phyloP scores from a whole-genome alignment of 2,329 filamentous ascomycete species.

The Aureobasidium sp. region DNA sequence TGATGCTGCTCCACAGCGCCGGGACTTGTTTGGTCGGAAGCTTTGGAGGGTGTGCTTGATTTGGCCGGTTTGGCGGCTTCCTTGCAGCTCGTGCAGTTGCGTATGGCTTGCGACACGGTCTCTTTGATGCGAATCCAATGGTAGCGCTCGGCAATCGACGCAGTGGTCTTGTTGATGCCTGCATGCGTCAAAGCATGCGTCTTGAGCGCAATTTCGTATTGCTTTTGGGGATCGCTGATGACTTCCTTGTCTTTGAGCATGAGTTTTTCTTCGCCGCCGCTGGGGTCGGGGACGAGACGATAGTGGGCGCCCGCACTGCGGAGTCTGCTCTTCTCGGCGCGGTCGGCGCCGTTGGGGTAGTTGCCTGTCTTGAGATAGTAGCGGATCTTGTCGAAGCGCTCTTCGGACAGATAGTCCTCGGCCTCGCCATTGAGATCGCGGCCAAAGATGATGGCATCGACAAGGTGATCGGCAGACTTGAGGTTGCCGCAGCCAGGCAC shows the following conservation, averaged over 20 bases:
- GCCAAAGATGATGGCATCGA: constrained; percentile 54
- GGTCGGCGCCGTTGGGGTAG: constrained; percentile 87
- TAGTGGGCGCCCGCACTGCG: constrained; percentile 93
- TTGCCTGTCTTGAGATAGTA: constrained; percentile 93
- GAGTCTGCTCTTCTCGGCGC: constrained; percentile 90
- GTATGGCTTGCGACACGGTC: constrained; percentile 89
- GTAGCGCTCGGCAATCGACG: constrained; percentile 84
- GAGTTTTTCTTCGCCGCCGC: constrained; percentile 60
- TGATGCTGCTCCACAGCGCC: background rate
- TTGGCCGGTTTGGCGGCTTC: constrained; percentile 38
- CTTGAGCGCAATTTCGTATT: constrained; percentile 79
- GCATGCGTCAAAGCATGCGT: constrained; percentile 73
- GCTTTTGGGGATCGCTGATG: constrained; percentile 77
- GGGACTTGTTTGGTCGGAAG: constrained; percentile 22
- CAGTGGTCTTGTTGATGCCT: constrained; percentile 97
- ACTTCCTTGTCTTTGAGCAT: constrained; percentile 99
- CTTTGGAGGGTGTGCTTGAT: background rate
- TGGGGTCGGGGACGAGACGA: constrained; percentile 57
- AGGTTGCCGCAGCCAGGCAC: constrained; percentile 52
- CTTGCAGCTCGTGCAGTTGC: constrained; percentile 85
- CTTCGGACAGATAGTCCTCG: constrained; percentile 83
- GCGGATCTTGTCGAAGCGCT: constrained; percentile 97
- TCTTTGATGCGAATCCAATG: constrained; percentile 99
- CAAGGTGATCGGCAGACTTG: constrained; percentile 39
- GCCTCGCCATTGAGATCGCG: constrained; percentile 54